Evolutionary conservation across 2,329 filamentous ascomycete species (phyloP), one percentile per base, ranked within the genome.

Genomic region (Acrocalymma vagum): DNA sequence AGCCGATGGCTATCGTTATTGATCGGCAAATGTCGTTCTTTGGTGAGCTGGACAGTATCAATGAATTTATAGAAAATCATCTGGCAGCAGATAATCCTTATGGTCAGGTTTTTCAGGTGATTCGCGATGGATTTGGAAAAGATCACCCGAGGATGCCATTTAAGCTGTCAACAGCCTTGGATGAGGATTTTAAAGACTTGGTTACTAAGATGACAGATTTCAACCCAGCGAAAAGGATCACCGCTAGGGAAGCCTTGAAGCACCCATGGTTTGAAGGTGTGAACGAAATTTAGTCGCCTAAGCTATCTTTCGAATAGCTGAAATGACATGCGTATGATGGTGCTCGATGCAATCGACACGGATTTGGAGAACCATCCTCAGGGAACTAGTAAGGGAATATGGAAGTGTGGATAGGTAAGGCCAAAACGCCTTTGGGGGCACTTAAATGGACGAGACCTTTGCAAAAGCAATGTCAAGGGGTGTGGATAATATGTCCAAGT

Each of bases 21-120:
- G 67, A 72, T 45, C 69, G 72, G 13, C 74, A 78, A 48, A 68
- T 77, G 10, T 78, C 73, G 5, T 74, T 73, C 49, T 78, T 78
- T 58, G 72, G 67, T 29, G 69, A 78, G 44, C 65, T 75, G 24
- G 72, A 41, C 23, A 26, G 68, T 28, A 60, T 76, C 22, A 58
- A 67, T 31, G 67, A 60, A n/a, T 64, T 77, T 39, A 47, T 78
- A 23, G 59, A 67, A 29, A 60, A 67, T 29, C 66, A 73, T 48
- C 63, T 77, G 26, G 35, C 29, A 9, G 11, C 9, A 3, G 20
- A 48, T 21, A 48, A 32, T 48, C 71, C 69, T 11, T 76, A 66
- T 65, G 54, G 58, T 20, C 42, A 62, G 14, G 58, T 71, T n/a
- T 36, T 48, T 26, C 20, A 23, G 22, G 71, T 48, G 68, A 67